Conservation (phyloP, 257 asterid species). For the Petunia secreta region DNA sequence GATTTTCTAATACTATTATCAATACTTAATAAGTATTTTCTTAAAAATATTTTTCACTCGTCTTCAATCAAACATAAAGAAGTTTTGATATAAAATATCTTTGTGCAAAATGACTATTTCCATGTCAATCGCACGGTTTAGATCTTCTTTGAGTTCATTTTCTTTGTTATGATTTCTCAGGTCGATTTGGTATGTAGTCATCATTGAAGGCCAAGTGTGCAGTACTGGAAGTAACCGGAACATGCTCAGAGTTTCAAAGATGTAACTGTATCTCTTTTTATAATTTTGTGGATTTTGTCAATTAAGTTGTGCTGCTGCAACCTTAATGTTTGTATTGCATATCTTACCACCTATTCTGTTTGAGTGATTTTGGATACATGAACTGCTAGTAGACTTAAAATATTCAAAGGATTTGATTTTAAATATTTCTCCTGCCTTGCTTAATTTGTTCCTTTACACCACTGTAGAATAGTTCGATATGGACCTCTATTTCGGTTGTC, state of each 20-base stretch:
- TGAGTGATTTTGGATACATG: background rate
- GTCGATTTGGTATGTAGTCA: background rate
- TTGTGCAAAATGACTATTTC: too few relatives aligned
- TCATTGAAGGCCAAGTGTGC: background rate
- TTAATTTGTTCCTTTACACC: background rate
- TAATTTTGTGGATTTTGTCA: background rate
- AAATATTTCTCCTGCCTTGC: background rate
- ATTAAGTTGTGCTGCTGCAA: background rate
- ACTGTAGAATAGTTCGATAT: background rate
- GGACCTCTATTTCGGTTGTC: background rate
- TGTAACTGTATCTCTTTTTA: constrained; percentile 18
- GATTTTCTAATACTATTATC: too few relatives aligned
- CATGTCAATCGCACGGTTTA: background rate
- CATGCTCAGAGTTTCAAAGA: background rate
- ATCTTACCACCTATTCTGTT: background rate
- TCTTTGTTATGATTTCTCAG: background rate
- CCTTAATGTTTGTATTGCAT: background rate
- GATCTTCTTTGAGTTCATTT: background rate
- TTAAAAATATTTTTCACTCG: too few relatives aligned
- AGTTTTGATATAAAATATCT: too few relatives aligned
- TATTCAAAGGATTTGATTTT: background rate
- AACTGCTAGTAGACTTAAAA: background rate
- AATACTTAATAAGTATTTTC: too few relatives aligned
- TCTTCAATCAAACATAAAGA: too few relatives aligned
- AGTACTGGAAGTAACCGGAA: background rate